A percentile compares a stretch with the other conserved stretches of the same genome.
Evolutionary conservation across 2,329 filamentous ascomycete genomes (phyloP).

Genomic region (Grosmannia penicillata): DNA sequence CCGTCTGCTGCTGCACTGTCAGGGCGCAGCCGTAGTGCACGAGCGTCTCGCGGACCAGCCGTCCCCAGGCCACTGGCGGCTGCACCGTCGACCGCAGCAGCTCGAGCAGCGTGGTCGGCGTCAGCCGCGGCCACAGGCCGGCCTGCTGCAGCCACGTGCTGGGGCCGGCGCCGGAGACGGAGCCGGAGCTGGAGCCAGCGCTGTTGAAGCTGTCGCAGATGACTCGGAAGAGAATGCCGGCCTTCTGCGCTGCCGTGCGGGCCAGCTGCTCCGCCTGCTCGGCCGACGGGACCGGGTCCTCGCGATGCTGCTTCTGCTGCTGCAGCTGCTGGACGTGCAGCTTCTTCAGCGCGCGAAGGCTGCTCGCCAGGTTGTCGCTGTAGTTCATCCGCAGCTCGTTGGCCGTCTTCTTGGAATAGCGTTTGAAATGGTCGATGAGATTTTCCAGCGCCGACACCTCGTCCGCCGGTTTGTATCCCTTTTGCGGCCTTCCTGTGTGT

Average conservation of each 20-base stretch:
- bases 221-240: background rate
- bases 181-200: no score
- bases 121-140: constrained; percentile 30
- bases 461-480: background rate
- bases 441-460: background rate
- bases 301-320: background rate
- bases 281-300: background rate
- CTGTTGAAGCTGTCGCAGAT: background rate
- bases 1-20: constrained; percentile 27
- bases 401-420: background rate
- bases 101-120: constrained; percentile 26
- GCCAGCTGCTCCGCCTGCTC: background rate
- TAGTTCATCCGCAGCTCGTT: background rate
- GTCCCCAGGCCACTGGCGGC: constrained; percentile 14
- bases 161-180: background rate
- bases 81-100: constrained; percentile 24
- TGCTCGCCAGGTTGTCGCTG: background rate
- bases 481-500: no score
- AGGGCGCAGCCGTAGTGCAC: constrained; percentile 27
- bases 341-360: background rate
- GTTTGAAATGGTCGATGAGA: background rate
- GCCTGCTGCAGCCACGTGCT: constrained; percentile 24
- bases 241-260: background rate
- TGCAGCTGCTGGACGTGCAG: background rate
- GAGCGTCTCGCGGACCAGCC: constrained; percentile 22